phyloP scores from a whole-genome alignment of 139 green algal species.

The Micractinium sp. region DNA sequence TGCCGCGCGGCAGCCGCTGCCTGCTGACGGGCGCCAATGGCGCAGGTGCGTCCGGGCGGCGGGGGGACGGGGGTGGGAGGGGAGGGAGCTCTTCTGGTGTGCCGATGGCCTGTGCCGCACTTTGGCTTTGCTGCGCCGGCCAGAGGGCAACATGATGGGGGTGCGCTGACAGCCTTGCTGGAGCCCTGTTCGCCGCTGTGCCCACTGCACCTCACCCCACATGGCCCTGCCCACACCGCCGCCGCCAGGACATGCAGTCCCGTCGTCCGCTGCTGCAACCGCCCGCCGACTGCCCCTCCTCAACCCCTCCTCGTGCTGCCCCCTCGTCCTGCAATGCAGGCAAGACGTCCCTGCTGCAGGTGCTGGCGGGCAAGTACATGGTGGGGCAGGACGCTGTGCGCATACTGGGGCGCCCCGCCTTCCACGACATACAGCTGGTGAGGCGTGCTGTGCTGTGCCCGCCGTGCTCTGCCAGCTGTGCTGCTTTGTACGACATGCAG shows the following conservation, averaged over 20 bases:
- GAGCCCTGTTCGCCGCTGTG: too few relatives aligned
- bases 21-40: conserved; percentile 96
- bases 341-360: conserved; percentile 91
- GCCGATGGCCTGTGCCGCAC: not conserved
- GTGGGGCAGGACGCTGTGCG: conserved; percentile 76
- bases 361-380: conserved; percentile 98
- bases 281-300: too few relatives aligned
- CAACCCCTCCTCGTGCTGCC: too few relatives aligned
- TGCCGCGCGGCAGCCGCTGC: conserved; percentile 82
- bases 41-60: conserved; percentile 61
- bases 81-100: not conserved
- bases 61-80: not conserved
- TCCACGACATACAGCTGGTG: conserved; percentile 90
- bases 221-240: too few relatives aligned
- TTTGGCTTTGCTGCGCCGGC: too few relatives aligned
- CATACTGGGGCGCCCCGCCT: conserved; percentile 91
- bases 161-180: too few relatives aligned
- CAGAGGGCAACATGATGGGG: too few relatives aligned
- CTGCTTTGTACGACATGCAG: too few relatives aligned
- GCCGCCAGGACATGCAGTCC: too few relatives aligned
- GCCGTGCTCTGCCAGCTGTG: too few relatives aligned
- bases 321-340: conserved; percentile 38
- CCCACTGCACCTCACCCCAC: too few relatives aligned
- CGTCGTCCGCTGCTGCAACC: too few relatives aligned
- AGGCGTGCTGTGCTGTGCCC: not conserved